Conservation (phyloP, 441 rosid species). For the Theobroma grandiflorum region DNA sequence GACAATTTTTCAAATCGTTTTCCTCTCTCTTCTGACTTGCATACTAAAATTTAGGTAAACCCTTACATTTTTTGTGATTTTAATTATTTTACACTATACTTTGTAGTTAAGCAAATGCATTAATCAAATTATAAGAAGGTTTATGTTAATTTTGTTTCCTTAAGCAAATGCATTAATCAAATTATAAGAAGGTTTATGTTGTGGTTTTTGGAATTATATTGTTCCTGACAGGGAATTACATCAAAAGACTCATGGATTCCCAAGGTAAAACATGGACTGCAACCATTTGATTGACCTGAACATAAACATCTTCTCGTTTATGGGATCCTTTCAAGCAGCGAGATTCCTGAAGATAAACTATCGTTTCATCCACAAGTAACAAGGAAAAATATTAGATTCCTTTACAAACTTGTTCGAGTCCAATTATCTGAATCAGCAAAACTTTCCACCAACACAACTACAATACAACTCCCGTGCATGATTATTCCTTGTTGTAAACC, state of each 20-base stretch:
- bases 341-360: no score
- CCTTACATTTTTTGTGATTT: not conserved
- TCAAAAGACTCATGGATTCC: not conserved
- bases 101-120: not conserved
- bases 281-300: not conserved
- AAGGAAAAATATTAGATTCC: not conserved
- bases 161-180: not conserved
- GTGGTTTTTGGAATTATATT: no score
- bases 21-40: not conserved
- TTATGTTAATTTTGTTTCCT: not conserved
- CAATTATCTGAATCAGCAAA: slow-evolving; percentile 30
- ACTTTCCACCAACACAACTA: slow-evolving; percentile 26
- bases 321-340: no score
- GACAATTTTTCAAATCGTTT: not conserved
- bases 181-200: not conserved
- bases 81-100: not conserved
- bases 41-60: not conserved
- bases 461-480: slow-evolving; percentile 25
- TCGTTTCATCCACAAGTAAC: not conserved
- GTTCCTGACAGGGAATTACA: not conserved
- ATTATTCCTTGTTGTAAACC: slow-evolving; percentile 11
- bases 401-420: slow-evolving; percentile 13
- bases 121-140: not conserved
- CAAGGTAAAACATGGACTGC: not conserved
- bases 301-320: not conserved